Base-by-base conservation (phyloP, 1,139 yeast species). In the Suhomyces chickasaworum region DNA sequence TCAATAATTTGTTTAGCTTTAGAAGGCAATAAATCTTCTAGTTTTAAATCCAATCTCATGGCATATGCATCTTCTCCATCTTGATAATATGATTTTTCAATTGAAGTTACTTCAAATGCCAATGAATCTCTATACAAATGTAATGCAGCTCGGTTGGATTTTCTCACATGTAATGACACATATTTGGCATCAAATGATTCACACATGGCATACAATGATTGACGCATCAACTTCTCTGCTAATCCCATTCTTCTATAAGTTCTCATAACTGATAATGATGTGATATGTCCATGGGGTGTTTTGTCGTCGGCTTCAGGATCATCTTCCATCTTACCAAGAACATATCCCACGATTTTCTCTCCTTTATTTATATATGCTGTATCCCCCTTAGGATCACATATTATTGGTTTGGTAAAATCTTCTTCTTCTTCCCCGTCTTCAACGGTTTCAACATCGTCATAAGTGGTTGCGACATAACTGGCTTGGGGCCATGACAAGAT, bases 61-160 rank as follows among this genome's bases (percentile, higher is more conserved):
- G 95, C 87, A 66, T 90, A 93, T n/a, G 99, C 99, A 69, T 95
- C 98, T 66, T 95, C 99, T 22, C 96, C 97, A 66, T 93, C 98
- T 49, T 93, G 97, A 63, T 93, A 93, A 65, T 95, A 93, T 17
- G 86, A 79, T 57, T 83, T 86, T 59, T 91, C 97, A 49, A 93
- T 84, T 39, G 85, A 81, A 47, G 86, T 77, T 39, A 89, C 93
- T 59, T 83, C 91, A 64, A 95, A 93, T 52, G 80, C 74, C 52
- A 95, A 76, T 4, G 97, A 87, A 61, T 89, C 96, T 63, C 87
- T 78, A 71, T 93, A 93, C 53, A 93, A 77, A 68, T 90, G 97
- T 60, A 91, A 76, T 12, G 99, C 99, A 13, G 99, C 99, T 60
- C 90, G 73, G 69, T 93, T 93, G 42, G 96, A 86, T 67, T 89